phyloP scores from a whole-genome alignment of 2,329 filamentous ascomycete genomes.

The Aspergillus sp. region DNA sequence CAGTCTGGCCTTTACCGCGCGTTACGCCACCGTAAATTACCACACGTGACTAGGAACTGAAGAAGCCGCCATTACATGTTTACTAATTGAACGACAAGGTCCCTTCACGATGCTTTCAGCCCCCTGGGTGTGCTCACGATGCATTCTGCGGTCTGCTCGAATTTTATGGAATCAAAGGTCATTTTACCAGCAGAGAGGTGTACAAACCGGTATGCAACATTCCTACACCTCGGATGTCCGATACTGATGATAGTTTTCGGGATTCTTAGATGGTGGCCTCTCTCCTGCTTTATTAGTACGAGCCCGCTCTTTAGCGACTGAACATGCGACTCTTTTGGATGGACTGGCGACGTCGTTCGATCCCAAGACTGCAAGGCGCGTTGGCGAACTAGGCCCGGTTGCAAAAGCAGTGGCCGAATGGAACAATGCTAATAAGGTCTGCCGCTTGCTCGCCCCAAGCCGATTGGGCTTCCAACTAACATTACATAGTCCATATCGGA shows the following conservation, averaged over 20 bases:
- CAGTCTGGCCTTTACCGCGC: slow-evolving; percentile 39
- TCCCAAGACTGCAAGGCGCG: slow-evolving; percentile 55
- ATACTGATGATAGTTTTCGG: slow-evolving; percentile 3
- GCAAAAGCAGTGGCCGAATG: slow-evolving; percentile 56
- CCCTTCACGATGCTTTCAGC: slow-evolving; percentile 38
- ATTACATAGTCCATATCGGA: slow-evolving; percentile 58
- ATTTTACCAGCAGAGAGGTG: slow-evolving; percentile 22
- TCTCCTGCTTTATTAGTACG: slow-evolving; percentile 57
- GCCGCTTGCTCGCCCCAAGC: slow-evolving; percentile 13
- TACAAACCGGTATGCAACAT: slow-evolving; percentile 30
- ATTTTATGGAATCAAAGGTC: slow-evolving; percentile 27
- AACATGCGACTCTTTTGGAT: slow-evolving; percentile 55
- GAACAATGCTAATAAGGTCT: slow-evolving; percentile 58
- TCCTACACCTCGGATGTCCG: background rate
- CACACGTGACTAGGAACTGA: slow-evolving; percentile 6
- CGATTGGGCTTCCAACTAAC: background rate
- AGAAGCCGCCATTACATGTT: background rate
- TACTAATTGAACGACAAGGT: background rate
- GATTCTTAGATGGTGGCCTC: slow-evolving; percentile 35
- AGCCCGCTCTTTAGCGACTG: slow-evolving; percentile 55
- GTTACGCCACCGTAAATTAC: slow-evolving; percentile 14
- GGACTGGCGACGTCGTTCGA: slow-evolving; percentile 58
- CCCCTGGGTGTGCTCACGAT: slow-evolving; percentile 50
- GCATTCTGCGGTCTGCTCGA: slow-evolving; percentile 41
- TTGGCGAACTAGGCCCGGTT: slow-evolving; percentile 56